A percentile compares a stretch with the other conserved stretches of the same genome.
phyloP scores from a whole-genome alignment of 2,329 filamentous ascomycete species.

The Stachybotrys chlorohalonatus region DNA sequence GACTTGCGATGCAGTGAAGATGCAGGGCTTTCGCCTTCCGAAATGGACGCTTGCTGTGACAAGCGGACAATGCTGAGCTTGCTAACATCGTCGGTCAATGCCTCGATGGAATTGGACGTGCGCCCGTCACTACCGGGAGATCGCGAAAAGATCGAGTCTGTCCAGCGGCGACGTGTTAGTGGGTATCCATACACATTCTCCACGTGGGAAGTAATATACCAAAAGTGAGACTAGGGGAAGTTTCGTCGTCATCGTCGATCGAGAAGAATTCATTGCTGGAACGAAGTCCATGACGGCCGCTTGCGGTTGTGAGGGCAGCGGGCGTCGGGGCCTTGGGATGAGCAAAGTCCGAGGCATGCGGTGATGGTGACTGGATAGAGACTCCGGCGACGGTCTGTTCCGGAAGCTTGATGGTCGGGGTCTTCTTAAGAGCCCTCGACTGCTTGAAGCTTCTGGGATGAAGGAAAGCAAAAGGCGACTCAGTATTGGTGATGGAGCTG shows the following conservation, averaged over 20 bases:
- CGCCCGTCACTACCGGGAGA: not conserved
- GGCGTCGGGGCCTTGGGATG: not conserved
- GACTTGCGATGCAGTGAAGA: not conserved
- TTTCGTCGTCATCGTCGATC: not conserved
- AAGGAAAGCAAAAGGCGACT: constrained; percentile 34
- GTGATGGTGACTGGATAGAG: not conserved
- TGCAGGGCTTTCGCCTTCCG: not conserved
- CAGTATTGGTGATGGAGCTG: constrained; percentile 31
- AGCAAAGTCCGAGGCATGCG: not conserved
- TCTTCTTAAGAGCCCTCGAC: constrained; percentile 17
- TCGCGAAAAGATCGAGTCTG: not conserved
- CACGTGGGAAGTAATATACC: not conserved
- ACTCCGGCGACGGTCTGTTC: not conserved
- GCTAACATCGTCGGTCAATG: not conserved
- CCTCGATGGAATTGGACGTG: not conserved
- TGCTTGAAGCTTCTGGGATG: constrained; percentile 18
- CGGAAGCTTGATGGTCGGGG: constrained; percentile 8
- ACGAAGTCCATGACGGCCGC: not conserved
- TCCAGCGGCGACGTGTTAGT: too few relatives aligned
- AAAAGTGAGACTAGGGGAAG: not conserved
- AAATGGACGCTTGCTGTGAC: not conserved
- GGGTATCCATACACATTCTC: too few relatives aligned
- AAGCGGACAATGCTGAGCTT: not conserved
- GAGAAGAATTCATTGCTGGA: not conserved
- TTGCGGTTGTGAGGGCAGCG: not conserved